phyloP scores from a whole-genome alignment of 2,329 filamentous ascomycete species.

The Diaporthe citrichinensis region DNA sequence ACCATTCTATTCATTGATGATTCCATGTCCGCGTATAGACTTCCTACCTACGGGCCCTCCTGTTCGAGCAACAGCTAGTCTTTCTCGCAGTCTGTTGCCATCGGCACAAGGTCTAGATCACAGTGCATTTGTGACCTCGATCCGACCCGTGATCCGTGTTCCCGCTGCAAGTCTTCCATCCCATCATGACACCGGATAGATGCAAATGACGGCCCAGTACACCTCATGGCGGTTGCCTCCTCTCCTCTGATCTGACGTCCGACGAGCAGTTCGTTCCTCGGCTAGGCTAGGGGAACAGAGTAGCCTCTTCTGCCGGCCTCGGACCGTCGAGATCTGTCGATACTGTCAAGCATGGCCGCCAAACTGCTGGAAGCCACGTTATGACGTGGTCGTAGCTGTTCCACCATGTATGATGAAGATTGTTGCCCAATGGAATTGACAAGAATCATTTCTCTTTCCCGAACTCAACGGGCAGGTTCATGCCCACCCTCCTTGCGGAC shows the following conservation, averaged over 20 bases:
- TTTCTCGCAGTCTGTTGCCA: not conserved
- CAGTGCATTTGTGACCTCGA: not conserved
- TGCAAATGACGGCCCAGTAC: not conserved
- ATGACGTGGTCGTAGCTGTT: too few relatives aligned
- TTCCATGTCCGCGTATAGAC: not conserved
- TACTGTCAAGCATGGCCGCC: too few relatives aligned
- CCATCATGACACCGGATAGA: not conserved
- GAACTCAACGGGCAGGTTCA: constrained; percentile 84
- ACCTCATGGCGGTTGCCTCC: not conserved
- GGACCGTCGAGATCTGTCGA: not conserved
- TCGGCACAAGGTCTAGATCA: not conserved
- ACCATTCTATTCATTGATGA: not conserved
- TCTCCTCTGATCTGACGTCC: not conserved
- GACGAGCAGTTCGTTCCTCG: not conserved
- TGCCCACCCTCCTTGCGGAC: constrained; percentile 88
- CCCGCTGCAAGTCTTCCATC: not conserved
- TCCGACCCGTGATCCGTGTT: not conserved
- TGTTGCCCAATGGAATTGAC: not conserved
- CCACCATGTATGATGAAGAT: too few relatives aligned
- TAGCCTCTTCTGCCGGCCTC: not conserved
- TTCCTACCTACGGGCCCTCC: not conserved
- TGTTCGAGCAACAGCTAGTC: not conserved
- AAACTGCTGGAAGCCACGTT: not conserved
- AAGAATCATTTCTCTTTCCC: constrained; percentile 41
- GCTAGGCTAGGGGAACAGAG: too few relatives aligned